Conservation (phyloP, 257 asterid genomes). For the Prunella vulgaris region DNA sequence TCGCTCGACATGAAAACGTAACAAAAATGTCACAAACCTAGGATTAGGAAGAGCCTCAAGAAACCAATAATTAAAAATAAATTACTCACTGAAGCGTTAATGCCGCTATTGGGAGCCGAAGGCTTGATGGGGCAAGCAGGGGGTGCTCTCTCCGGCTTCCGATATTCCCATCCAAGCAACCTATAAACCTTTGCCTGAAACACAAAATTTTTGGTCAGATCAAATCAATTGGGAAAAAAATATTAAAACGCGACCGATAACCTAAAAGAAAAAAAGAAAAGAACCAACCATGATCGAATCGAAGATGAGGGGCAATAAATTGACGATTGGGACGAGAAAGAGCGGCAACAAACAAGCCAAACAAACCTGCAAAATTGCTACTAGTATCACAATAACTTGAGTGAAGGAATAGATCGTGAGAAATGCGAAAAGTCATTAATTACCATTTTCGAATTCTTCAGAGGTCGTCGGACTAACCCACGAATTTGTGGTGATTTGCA, state of each 20-base stretch:
- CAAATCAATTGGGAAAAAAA: neutral
- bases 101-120: conserved; percentile 37
- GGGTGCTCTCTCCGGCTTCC: conserved; percentile 77
- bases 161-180: conserved; percentile 82
- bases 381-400: neutral
- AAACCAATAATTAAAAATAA: neutral
- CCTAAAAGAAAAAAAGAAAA: conserved; percentile 4
- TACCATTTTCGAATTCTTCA: conserved; percentile 25
- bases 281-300: conserved; percentile 67
- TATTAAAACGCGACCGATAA: conserved; percentile 2
- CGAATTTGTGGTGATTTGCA: neutral
- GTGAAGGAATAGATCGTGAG: neutral
- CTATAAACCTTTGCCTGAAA: conserved; percentile 72
- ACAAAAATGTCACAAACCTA: conserved; percentile 5
- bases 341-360: conserved; percentile 81
- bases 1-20: neutral
- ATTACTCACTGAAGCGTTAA: conserved; percentile 57
- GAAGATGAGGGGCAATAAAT: conserved; percentile 70
- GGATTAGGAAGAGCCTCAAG: conserved; percentile 4
- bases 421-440: neutral
- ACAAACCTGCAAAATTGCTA: conserved; percentile 56
- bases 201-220: conserved; percentile 4
- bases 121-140: conserved; percentile 88
- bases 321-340: conserved; percentile 90
- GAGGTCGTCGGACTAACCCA: conserved; percentile 6